These are phyloP conservation scores for Boletus barrowsii DNA, from an alignment of 768 basidiomycete genomes.

Conservation along the genomic window DNA sequence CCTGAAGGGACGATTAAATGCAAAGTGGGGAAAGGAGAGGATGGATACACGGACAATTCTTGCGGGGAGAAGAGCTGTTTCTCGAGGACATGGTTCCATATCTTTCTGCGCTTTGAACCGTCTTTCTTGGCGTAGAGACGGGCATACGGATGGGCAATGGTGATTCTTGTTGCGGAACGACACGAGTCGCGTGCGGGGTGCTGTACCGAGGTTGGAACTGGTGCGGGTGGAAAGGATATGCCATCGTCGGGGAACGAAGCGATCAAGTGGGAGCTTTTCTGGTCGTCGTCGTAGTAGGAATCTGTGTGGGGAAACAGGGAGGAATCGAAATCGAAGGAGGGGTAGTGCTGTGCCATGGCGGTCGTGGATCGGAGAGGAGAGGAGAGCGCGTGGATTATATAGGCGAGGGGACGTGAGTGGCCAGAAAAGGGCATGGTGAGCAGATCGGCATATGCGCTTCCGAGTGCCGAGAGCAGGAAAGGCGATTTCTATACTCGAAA, in stretches of 20 bases:
- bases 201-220: conserved; percentile 1
- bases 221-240: conserved; percentile 15
- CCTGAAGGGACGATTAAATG: conserved; percentile 28
- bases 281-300: conserved; percentile 7
- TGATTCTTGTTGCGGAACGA: conserved; percentile 24
- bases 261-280: conserved; percentile 7
- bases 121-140: conserved; percentile 64
- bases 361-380: conserved; percentile 3
- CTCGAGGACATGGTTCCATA: conserved; percentile 77
- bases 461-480: not conserved
- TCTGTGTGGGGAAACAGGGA: conserved; percentile 8
- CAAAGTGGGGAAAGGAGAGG: not conserved
- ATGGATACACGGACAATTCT: conserved; percentile 50
- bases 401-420: not conserved
- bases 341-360: conserved; percentile 21
- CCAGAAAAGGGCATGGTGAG: conserved; percentile 17
- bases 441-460: conserved; percentile 20
- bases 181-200: conserved; percentile 18
- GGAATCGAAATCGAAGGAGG: conserved; percentile 7
- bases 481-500: not conserved
- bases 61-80: conserved; percentile 64
- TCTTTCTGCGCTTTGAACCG: conserved; percentile 63
- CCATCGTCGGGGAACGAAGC: conserved; percentile 23
- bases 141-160: conserved; percentile 64
- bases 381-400: conserved; percentile 15